Conservation (phyloP, 1,284 basidiomycete genomes). For the Singerocomus inundabilis region DNA sequence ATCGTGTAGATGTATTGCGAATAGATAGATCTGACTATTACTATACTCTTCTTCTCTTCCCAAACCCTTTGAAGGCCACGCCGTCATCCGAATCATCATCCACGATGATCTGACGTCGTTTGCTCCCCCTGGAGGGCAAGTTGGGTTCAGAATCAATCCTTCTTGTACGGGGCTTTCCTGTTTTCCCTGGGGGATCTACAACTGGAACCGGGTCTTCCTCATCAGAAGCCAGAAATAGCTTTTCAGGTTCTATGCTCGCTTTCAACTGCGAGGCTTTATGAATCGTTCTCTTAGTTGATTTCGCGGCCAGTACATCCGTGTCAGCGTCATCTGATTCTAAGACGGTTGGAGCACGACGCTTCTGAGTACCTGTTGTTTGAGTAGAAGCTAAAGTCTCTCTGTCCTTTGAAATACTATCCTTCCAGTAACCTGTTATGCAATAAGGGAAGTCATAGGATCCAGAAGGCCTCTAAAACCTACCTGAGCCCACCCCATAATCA, state of each 20-base stretch:
- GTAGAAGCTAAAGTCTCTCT: constrained; percentile 18
- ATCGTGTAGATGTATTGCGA: constrained; percentile 8
- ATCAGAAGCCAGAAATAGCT: constrained; percentile 45
- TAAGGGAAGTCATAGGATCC: neutral
- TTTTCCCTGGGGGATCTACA: neutral
- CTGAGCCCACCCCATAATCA: constrained; percentile 55
- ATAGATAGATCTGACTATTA: constrained; percentile 10
- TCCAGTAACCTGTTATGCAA: constrained; percentile 51
- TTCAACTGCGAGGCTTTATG: constrained; percentile 14
- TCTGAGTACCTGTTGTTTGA: constrained; percentile 20
- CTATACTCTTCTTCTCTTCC: constrained; percentile 33
- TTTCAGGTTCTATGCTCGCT: constrained; percentile 4
- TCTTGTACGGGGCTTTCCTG: neutral
- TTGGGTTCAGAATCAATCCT: neutral
- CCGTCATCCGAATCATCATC: constrained; percentile 73
- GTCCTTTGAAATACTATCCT: constrained; percentile 28
- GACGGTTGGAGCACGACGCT: constrained; percentile 23
- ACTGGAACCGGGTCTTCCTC: constrained; percentile 24
- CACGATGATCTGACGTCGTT: constrained; percentile 40
- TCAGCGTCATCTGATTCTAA: constrained; percentile 32
- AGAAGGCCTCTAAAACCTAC: constrained; percentile 35
- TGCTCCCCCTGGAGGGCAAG: constrained; percentile 30
- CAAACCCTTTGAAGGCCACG: constrained; percentile 64
- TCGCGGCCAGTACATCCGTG: constrained; percentile 15
- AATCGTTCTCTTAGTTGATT: constrained; percentile 6